Evolutionary conservation across 2,329 filamentous ascomycete genomes (phyloP).

Genomic region (Neonectria hederae): DNA sequence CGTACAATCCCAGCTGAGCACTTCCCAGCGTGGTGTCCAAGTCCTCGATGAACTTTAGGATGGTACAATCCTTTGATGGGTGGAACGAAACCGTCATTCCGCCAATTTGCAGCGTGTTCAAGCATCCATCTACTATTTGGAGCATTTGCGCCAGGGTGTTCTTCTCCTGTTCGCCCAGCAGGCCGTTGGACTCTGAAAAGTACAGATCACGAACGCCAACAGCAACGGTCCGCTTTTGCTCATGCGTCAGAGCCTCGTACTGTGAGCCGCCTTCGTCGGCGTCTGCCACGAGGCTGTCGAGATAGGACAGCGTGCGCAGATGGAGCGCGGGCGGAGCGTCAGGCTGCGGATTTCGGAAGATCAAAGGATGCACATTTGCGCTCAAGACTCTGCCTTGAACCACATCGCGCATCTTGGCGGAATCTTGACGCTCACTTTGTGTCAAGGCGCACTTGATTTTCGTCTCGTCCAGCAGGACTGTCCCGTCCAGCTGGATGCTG

Average conservation of each 20-base stretch:
- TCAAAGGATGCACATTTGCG: slow-evolving; percentile 9
- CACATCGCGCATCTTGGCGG: not conserved
- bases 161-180: not conserved
- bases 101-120: not conserved
- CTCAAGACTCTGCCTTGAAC: not conserved
- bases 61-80: not conserved
- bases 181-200: not conserved
- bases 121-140: not conserved
- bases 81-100: slow-evolving; percentile 5
- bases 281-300: not conserved
- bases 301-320: slow-evolving; percentile 3
- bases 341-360: not conserved
- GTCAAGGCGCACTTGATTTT: slow-evolving; percentile 4
- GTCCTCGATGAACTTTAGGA: slow-evolving; percentile 11
- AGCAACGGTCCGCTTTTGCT: not conserved
- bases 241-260: not conserved
- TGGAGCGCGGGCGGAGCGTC: not conserved
- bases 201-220: slow-evolving; percentile 15
- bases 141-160: not conserved
- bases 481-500: not conserved
- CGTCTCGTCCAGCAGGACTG: not conserved
- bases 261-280: not conserved
- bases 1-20: not conserved
- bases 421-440: not conserved
- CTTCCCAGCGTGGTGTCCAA: slow-evolving; percentile 4